Conservation (phyloP, 2,329 filamentous ascomycete species). For the Aspergillus pseudonomiae region DNA sequence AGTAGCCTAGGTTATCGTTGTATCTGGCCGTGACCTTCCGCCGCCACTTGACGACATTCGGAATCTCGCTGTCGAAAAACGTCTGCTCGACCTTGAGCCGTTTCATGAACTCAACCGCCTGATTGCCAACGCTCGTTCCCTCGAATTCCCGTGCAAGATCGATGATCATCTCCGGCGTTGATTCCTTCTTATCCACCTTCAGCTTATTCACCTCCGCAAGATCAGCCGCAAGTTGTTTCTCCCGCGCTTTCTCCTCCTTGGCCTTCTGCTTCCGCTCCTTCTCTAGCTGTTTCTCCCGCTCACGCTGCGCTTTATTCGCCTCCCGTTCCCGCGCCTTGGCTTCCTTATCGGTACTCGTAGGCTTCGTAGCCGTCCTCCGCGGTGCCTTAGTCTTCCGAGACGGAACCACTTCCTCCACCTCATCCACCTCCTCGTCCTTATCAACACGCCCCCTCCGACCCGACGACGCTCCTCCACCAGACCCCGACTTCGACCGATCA, state of each 20-base stretch:
- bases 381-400: constrained; percentile 34
- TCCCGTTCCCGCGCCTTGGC: constrained; percentile 60
- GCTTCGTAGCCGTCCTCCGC: constrained; percentile 46
- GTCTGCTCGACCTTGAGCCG: constrained; percentile 45
- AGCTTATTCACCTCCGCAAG: constrained; percentile 74
- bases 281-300: constrained; percentile 59
- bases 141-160: constrained; percentile 65
- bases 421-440: constrained; percentile 9
- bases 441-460: constrained; percentile 1
- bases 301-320: constrained; percentile 49
- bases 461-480: constrained; percentile 6
- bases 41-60: constrained; percentile 67
- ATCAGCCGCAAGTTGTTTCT: constrained; percentile 67
- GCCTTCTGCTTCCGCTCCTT: constrained; percentile 52
- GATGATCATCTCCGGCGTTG: constrained; percentile 76
- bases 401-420: constrained; percentile 48
- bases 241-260: constrained; percentile 60
- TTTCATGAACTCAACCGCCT: constrained; percentile 47
- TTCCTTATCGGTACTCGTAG: constrained; percentile 36
- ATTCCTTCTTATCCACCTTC: constrained; percentile 72
- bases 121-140: constrained; percentile 46
- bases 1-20: constrained; percentile 63
- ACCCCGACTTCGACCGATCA: constrained; percentile 13
- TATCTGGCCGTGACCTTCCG: constrained; percentile 67
- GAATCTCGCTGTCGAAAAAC: constrained; percentile 42